Conservation (phyloP, 805 yeast species). For the Lipomyces sp. region DNA sequence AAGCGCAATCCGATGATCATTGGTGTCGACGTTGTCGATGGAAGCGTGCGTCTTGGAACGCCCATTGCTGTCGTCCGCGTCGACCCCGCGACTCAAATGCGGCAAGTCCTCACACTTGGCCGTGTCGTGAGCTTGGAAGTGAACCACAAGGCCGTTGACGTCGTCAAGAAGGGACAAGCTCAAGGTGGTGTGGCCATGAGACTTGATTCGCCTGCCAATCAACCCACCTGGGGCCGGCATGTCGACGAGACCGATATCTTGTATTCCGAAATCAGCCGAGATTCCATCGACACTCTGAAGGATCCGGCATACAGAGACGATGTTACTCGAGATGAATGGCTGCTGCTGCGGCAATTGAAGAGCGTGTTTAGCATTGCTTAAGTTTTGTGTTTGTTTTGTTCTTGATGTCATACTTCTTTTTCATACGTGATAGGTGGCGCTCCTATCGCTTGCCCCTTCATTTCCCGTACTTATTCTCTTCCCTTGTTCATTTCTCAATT, state of each 20-base stretch:
- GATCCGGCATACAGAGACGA: conserved; percentile 96
- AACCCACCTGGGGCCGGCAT: conserved; percentile 99
- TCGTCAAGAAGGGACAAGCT: conserved; percentile 90
- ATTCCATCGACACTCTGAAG: conserved; percentile 92
- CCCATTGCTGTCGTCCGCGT: conserved; percentile 91
- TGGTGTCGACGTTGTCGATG: conserved; percentile 96
- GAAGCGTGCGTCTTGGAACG: conserved; percentile 83
- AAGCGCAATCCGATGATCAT: conserved; percentile 98
- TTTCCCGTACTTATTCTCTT: too few species aligned
- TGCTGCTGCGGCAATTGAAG: conserved; percentile 82
- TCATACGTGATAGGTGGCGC: too few species aligned
- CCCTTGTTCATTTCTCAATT: too few species aligned
- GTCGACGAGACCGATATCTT: conserved; percentile 88
- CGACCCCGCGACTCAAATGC: conserved; percentile 80
- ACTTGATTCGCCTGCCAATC: conserved; percentile 82
- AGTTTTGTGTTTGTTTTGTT: neutral
- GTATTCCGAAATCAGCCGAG: conserved; percentile 87
- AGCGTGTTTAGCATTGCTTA: conserved; percentile 79
- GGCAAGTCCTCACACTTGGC: conserved; percentile 69
- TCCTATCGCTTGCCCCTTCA: too few species aligned
- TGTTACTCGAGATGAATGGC: conserved; percentile 94
- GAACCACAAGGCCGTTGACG: conserved; percentile 77
- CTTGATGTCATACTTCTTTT: too few species aligned
- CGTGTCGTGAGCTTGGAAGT: conserved; percentile 91
- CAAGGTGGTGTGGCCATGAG: conserved; percentile 99